Base-by-base conservation (phyloP, 352 stramenopile genomes). In the Phytophthora multivora region DNA sequence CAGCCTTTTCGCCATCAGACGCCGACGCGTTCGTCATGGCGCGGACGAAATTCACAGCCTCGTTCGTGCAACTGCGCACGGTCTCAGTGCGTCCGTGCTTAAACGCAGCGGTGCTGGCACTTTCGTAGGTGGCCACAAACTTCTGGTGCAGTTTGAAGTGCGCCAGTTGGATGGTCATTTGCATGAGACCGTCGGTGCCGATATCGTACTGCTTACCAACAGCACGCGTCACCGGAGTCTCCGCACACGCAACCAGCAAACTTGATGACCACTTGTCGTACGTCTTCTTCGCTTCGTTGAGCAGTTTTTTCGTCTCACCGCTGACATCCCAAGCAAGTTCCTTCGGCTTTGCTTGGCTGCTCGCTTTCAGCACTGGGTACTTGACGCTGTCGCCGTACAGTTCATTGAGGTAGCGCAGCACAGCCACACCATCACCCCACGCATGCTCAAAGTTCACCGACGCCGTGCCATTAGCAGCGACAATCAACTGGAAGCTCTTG, bases 391-490 rank as follows among this genome's bases (percentile, higher is more conserved):
- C 86, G 51, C 55, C 65, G 75, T 93, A 95, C 66, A 93, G 74
- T 61, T 97, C 89, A 66, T 97, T 96, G 18, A 97, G 58, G 71
- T 96, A 96, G 39, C 86, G 81, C 47, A 96, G 67, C 36, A 97
- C 89, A 0, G 89, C 90, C 2, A 96, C 88, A 39, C 90, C 90
- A 46, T 97, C 89, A 13, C 88, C 88, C 88, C 89, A 97, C 33
- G 89, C 87, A 63, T 97, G 90, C 55, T 97, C 90, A 70, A 97
- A 97, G 73, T 95, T 96, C 41, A 97, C 86, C 2, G 83, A 91
- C 13, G 84, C 81, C 19, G 78, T 79, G 42, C 89, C 90, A 57
- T 96, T 96, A 10, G 71, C 73, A 9, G 84, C 80, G 6, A 97
- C 67, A 43, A 97, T 91, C 4, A 97, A 59, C 66, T 97, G 90